Conservation (phyloP, 2,329 filamentous ascomycete genomes). For the Penicillium oxalicum region DNA sequence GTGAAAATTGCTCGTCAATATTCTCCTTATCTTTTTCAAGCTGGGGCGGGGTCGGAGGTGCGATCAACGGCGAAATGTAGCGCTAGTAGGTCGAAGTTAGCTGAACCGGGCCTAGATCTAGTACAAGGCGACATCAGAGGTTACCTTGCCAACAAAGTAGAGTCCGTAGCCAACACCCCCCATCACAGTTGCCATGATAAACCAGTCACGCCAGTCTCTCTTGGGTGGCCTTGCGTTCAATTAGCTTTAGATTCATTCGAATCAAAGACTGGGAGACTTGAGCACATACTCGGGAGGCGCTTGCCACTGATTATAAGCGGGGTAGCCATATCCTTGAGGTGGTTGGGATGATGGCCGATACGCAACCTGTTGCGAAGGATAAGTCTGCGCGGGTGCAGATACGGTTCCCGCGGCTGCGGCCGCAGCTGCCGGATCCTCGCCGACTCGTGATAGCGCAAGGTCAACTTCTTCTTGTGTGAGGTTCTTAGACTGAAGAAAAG, state of each 20-base stretch:
- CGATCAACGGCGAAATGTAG: constrained; percentile 84
- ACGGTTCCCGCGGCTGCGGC: constrained; percentile 41
- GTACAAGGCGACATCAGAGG: not conserved
- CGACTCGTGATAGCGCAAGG: constrained; percentile 68
- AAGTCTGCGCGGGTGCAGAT: constrained; percentile 43
- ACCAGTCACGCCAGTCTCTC: constrained; percentile 97
- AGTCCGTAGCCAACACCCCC: constrained; percentile 84
- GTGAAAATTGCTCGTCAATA: constrained; percentile 89
- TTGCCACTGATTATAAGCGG: constrained; percentile 49
- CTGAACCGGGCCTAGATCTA: not conserved
- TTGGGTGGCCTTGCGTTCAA: constrained; percentile 51
- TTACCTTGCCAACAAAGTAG: constrained; percentile 78
- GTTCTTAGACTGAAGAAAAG: constrained; percentile 94
- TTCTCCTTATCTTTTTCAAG: constrained; percentile 88
- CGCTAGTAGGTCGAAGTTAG: constrained; percentile 50
- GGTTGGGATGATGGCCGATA: constrained; percentile 40
- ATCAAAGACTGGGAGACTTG: not conserved
- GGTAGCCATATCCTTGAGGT: constrained; percentile 44
- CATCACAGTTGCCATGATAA: constrained; percentile 97
- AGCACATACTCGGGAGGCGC: constrained; percentile 48
- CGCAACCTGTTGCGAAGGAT: constrained; percentile 39
- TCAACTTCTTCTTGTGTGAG: constrained; percentile 94
- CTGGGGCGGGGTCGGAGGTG: constrained; percentile 88
- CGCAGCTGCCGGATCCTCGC: constrained; percentile 50
- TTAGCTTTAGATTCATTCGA: constrained; percentile 7